Percentiles rank a stretch among this genome's conserved stretches.
These are phyloP conservation scores for Lachnellula cervina DNA, from an alignment of 2,329 filamentous ascomycete genomes.

Conservation along the genomic window DNA sequence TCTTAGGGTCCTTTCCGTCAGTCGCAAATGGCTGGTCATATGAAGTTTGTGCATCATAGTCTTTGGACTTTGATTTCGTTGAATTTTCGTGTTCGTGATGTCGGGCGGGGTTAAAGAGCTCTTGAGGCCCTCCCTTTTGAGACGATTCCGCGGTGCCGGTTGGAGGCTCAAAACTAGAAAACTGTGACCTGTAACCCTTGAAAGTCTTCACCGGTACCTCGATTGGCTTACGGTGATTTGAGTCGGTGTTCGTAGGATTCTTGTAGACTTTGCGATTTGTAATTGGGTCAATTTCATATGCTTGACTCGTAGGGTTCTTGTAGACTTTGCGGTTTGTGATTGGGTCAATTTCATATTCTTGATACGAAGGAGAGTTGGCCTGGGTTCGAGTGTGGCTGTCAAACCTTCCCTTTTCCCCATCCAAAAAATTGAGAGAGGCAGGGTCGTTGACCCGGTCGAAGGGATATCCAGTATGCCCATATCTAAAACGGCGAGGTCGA, in stretches of 20 bases:
- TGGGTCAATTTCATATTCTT: conserved; percentile 47
- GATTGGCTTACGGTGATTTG: conserved; percentile 1
- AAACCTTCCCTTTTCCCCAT: background rate
- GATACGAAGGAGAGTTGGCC: background rate
- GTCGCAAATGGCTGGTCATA: conserved; percentile 32
- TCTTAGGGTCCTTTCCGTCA: background rate
- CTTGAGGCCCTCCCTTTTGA: background rate
- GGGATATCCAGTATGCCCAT: background rate
- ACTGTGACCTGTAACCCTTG: conserved; percentile 35
- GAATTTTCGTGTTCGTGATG: background rate
- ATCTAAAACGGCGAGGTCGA: background rate
- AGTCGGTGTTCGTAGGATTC: background rate
- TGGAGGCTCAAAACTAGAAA: conserved; percentile 27
- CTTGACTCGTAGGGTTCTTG: conserved; percentile 7
- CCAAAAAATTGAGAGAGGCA: background rate
- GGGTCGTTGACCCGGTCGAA: background rate
- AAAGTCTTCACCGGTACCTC: conserved; percentile 31
- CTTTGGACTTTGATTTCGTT: conserved; percentile 31
- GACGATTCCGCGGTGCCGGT: background rate
- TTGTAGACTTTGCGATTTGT: no score
- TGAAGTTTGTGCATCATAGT: conserved; percentile 22
- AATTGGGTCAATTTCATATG: background rate
- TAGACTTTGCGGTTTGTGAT: conserved; percentile 52
- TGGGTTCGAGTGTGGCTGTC: background rate
- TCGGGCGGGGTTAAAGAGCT: background rate